Conservation (phyloP, 2,329 filamentous ascomycete species). For the Fusarium denticulatum region DNA sequence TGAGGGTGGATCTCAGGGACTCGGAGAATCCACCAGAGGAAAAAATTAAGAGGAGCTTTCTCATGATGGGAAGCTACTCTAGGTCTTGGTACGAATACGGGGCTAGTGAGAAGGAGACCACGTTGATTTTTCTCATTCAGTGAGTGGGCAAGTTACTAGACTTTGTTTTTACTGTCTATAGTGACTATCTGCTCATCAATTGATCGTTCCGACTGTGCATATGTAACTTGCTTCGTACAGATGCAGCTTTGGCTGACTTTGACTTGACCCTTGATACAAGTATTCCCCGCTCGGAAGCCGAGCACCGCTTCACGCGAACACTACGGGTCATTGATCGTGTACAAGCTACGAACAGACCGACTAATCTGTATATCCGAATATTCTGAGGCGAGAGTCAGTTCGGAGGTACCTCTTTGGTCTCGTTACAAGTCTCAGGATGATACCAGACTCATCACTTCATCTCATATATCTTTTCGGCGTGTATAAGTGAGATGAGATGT, state of each 20-base stretch:
- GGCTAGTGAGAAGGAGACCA: conserved; percentile 25
- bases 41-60: conserved; percentile 31
- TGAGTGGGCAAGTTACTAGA: conserved; percentile 29
- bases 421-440: background rate
- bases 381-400: background rate
- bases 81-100: conserved; percentile 36
- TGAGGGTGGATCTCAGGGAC: conserved; percentile 31
- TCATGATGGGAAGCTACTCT: conserved; percentile 28
- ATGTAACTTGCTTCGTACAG: background rate
- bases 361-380: conserved; percentile 5
- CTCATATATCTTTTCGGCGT: background rate
- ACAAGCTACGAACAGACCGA: conserved; percentile 10
- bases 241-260: background rate
- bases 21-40: conserved; percentile 23
- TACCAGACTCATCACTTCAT: background rate
- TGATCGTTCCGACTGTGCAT: background rate
- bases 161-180: background rate
- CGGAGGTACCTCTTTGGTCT: background rate
- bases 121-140: conserved; percentile 41
- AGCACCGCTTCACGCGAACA: conserved; percentile 31
- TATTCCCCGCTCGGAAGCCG: conserved; percentile 42
- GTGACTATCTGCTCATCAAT: background rate
- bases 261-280: conserved; percentile 20
- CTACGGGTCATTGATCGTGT: conserved; percentile 27
- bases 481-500: background rate